Percentiles rank a stretch among this genome's conserved stretches.
These are phyloP conservation scores for Russula foetens DNA, from an alignment of 768 basidiomycete species.

Conservation along the genomic window DNA sequence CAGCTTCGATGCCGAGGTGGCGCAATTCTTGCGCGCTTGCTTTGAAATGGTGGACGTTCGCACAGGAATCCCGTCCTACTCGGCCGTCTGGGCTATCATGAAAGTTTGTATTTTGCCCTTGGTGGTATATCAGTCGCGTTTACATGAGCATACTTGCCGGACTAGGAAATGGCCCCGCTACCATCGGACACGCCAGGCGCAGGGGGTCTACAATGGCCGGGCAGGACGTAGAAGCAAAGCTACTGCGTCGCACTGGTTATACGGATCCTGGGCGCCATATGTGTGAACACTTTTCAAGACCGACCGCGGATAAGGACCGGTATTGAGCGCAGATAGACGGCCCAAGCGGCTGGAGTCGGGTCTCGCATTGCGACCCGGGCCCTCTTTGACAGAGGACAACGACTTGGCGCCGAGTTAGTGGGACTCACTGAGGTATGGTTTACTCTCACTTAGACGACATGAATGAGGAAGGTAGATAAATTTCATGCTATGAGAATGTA, in stretches of 20 bases:
- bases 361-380: not conserved
- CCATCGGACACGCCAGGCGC: conserved; percentile 8
- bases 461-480: not conserved
- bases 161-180: conserved; percentile 9
- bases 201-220: conserved; percentile 11
- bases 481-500: no score
- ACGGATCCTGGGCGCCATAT: not conserved
- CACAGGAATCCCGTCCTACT: not conserved
- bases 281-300: not conserved
- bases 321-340: not conserved
- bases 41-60: conserved; percentile 1
- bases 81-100: conserved; percentile 5
- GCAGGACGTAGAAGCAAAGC: not conserved
- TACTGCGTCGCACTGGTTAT: not conserved
- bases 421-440: not conserved
- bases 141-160: not conserved
- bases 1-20: conserved; percentile 12
- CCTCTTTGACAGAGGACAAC: no score
- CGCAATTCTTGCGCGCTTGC: not conserved
- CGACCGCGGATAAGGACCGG: not conserved
- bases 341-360: not conserved
- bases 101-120: not conserved
- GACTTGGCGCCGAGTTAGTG: not conserved
- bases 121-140: not conserved
- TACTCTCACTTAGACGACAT: not conserved